These are phyloP conservation scores for Gastrolobium villosum DNA, from an alignment of 306 rosid species.

Conservation along the genomic window DNA sequence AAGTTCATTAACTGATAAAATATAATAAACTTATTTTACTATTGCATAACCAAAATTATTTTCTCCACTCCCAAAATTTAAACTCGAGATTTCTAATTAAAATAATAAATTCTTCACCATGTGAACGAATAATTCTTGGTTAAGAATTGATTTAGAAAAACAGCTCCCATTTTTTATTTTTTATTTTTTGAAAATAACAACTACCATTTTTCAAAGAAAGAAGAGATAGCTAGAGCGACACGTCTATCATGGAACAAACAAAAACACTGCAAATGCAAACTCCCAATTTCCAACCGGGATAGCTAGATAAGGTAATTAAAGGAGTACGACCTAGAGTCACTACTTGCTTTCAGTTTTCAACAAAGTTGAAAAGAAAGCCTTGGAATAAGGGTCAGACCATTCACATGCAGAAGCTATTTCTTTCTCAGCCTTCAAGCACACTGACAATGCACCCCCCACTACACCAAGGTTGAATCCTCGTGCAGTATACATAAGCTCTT, in stretches of 20 bases:
- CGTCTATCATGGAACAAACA: neutral
- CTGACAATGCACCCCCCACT: slow-evolving; percentile 6
- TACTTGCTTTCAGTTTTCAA: slow-evolving; percentile 43
- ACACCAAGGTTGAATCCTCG: neutral
- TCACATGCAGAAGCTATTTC: slow-evolving; percentile 48
- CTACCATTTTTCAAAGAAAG: too few species aligned
- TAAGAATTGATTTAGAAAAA: too few species aligned
- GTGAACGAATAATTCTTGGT: too few species aligned
- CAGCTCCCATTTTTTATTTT: too few species aligned
- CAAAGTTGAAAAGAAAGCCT: slow-evolving; percentile 45
- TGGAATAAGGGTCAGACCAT: slow-evolving; percentile 18
- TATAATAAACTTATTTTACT: too few species aligned
- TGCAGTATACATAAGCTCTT: neutral
- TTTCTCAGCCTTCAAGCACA: slow-evolving; percentile 6
- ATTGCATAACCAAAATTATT: too few species aligned
- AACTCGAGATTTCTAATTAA: too few species aligned
- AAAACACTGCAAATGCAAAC: slow-evolving; percentile 9
- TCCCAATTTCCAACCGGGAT: neutral
- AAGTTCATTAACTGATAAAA: too few species aligned
- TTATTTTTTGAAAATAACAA: too few species aligned
- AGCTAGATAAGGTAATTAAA: slow-evolving; percentile 47
- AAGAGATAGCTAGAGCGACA: neutral
- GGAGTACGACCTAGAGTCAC: slow-evolving; percentile 16
- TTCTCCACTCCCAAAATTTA: too few species aligned
- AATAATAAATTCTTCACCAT: too few species aligned